These are phyloP conservation scores for Claviceps purpurea DNA, from an alignment of 2,329 filamentous ascomycete genomes.

Conservation along the genomic window DNA sequence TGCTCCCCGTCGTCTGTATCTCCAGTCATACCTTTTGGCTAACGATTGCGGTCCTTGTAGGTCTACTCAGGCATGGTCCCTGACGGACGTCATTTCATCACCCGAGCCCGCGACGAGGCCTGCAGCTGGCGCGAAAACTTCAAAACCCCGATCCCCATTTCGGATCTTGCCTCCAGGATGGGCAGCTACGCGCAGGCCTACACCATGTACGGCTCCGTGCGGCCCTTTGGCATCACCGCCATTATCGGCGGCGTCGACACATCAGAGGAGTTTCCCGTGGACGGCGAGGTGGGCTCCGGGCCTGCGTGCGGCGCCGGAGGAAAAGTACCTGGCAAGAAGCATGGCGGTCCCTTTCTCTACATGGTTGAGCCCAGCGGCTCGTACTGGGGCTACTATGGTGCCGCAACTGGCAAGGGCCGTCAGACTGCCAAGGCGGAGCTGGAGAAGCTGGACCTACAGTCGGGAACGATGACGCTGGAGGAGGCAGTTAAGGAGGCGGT, in stretches of 20 bases:
- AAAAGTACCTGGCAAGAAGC: slow-evolving; percentile 57
- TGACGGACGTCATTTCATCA: slow-evolving; percentile 89
- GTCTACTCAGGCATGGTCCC: slow-evolving; percentile 89
- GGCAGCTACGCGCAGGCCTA: slow-evolving; percentile 94
- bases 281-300: slow-evolving; percentile 78
- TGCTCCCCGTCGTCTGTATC: no score
- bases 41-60: slow-evolving; percentile 31
- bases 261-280: slow-evolving; percentile 70
- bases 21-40: neutral
- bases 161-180: slow-evolving; percentile 82
- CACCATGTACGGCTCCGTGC: slow-evolving; percentile 92
- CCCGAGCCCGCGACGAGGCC: slow-evolving; percentile 87
- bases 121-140: slow-evolving; percentile 82
- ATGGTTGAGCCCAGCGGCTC: slow-evolving; percentile 97
- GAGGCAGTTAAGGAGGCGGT: slow-evolving; percentile 94
- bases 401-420: slow-evolving; percentile 90
- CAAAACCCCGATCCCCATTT: slow-evolving; percentile 84
- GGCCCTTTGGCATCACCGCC: slow-evolving; percentile 90
- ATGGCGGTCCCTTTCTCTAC: slow-evolving; percentile 87
- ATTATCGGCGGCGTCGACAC: slow-evolving; percentile 92
- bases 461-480: slow-evolving; percentile 61
- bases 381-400: slow-evolving; percentile 99
- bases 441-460: slow-evolving; percentile 85
- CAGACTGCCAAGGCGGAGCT: slow-evolving; percentile 96
- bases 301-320: slow-evolving; percentile 71